Percentiles rank a stretch among this genome's conserved stretches.
Evolutionary conservation across 225 moss, liverwort and hornwort species (phyloP).

Genomic region (Antitrichia curtipendula): DNA sequence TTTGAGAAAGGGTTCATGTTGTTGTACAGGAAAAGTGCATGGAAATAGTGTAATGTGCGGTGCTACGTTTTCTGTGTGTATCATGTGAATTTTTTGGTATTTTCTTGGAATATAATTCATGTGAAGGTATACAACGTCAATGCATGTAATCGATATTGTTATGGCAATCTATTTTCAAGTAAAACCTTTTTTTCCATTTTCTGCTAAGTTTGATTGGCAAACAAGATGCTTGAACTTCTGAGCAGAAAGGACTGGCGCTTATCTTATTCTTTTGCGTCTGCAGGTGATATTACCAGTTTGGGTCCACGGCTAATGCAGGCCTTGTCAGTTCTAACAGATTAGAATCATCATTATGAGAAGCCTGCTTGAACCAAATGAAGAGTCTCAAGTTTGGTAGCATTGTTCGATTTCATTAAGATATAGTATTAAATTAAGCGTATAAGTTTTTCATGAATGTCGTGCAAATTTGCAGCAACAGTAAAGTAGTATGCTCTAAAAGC

Average conservation of each 20-base stretch:
- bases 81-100: neutral
- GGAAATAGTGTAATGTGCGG: neutral
- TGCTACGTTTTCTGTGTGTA: neutral
- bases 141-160: too few relatives aligned
- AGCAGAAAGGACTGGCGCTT: neutral
- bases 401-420: too few relatives aligned
- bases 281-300: conserved; percentile 75
- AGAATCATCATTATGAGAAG: neutral
- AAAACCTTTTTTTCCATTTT: neutral
- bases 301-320: conserved; percentile 53
- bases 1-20: neutral
- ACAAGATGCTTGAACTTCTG: neutral
- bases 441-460: too few relatives aligned
- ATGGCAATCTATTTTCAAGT: neutral
- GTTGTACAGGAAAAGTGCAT: neutral
- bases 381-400: too few relatives aligned
- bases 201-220: neutral
- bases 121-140: neutral
- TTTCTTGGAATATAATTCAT: neutral
- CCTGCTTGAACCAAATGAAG: too few relatives aligned
- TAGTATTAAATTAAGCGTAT: too few relatives aligned
- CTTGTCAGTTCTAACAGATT: conserved; percentile 10
- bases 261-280: neutral
- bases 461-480: too few relatives aligned
- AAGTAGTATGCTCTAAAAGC: too few relatives aligned